Evolutionary conservation across 2,329 filamentous ascomycete genomes (phyloP).

Genomic region (Phoma herbarum): DNA sequence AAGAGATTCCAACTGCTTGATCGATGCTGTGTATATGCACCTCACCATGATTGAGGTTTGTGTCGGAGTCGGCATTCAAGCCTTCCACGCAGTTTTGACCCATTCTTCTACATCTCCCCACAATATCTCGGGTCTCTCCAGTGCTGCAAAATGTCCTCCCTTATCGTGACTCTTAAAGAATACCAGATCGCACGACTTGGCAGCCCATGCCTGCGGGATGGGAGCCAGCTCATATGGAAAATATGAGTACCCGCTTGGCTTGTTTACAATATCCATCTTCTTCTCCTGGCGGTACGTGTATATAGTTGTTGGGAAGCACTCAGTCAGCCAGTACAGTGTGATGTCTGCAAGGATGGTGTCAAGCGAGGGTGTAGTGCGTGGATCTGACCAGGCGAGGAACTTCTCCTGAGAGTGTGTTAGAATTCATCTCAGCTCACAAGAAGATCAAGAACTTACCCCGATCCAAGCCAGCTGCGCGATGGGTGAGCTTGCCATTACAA

Average conservation of each 20-base stretch:
- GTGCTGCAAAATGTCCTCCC: constrained; percentile 60
- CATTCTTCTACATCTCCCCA: constrained; percentile 58
- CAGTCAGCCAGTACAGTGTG: constrained; percentile 65
- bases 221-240: constrained; percentile 56
- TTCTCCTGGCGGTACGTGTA: constrained; percentile 59
- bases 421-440: not conserved
- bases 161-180: constrained; percentile 49
- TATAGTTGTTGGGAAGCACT: constrained; percentile 58
- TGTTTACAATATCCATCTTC: constrained; percentile 44
- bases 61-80: not conserved
- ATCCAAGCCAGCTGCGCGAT: constrained; percentile 67
- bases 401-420: constrained; percentile 54
- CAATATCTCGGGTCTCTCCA: constrained; percentile 56
- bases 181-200: constrained; percentile 50
- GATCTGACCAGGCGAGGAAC: constrained; percentile 63
- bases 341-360: constrained; percentile 60
- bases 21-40: not conserved
- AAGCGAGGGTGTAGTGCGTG: constrained; percentile 42
- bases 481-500: constrained; percentile 63
- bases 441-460: constrained; percentile 37
- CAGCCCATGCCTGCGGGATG: constrained; percentile 53
- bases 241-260: constrained; percentile 56
- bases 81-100: constrained; percentile 47
- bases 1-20: not conserved
- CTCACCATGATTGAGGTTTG: not conserved